Conservation (phyloP, 208 protist genomes). For the Trypanosoma rangeli region DNA sequence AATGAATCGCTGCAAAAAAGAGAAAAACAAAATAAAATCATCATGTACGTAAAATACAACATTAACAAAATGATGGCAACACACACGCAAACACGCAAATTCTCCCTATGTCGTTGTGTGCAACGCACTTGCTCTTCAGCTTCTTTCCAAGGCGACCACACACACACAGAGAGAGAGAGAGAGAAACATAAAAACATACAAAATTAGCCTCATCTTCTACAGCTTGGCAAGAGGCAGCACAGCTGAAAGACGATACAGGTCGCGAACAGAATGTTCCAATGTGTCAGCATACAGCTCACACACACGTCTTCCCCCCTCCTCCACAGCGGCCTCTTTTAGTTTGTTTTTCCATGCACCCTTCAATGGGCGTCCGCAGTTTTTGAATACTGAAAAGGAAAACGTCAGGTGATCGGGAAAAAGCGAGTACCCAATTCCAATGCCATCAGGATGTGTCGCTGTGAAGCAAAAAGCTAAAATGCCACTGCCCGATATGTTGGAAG, state of each 20-base stretch:
- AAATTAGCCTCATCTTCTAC: not conserved
- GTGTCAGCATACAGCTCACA: slow-evolving; percentile 19
- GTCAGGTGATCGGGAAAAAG: slow-evolving; percentile 17
- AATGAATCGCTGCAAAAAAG: slow-evolving; percentile 6
- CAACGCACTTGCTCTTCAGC: not conserved
- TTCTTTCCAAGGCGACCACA: too few species aligned
- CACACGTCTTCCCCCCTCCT: not conserved
- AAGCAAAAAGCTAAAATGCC: slow-evolving; percentile 29
- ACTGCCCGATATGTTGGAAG: slow-evolving; percentile 23
- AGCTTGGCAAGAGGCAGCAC: not conserved
- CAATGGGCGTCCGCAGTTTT: slow-evolving; percentile 15
- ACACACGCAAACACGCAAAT: slow-evolving; percentile 3
- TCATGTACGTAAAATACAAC: too few species aligned
- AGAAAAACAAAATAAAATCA: slow-evolving; percentile 26
- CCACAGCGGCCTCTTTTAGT: not conserved
- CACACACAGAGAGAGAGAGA: too few species aligned
- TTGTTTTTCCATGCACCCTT: not conserved
- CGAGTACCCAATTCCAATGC: slow-evolving; percentile 28
- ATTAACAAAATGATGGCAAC: too few species aligned
- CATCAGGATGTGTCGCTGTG: slow-evolving; percentile 15
- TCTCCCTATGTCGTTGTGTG: too few species aligned
- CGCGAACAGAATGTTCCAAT: not conserved
- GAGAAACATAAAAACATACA: too few species aligned
- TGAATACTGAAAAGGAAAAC: slow-evolving; percentile 15
- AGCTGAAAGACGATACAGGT: slow-evolving; percentile 14